phyloP scores from a whole-genome alignment of 75 land plant genomes.

The Selaginella tamariscina region DNA sequence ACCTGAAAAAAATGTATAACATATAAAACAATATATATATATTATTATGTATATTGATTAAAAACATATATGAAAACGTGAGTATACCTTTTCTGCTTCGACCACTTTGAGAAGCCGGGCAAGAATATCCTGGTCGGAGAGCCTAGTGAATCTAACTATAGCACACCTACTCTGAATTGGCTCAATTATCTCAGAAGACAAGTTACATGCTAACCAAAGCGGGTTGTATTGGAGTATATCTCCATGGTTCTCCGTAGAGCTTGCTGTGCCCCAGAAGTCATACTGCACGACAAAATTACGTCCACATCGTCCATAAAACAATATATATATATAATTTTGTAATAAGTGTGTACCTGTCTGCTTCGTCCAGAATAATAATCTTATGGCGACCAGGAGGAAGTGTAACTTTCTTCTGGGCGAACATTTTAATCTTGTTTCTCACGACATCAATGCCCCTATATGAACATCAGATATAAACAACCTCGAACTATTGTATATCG shows the following conservation, averaged over 20 bases:
- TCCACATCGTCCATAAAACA: not conserved
- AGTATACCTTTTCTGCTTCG: slow-evolving; percentile 69
- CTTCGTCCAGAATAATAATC: slow-evolving; percentile 86
- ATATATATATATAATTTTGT: not conserved
- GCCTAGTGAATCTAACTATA: slow-evolving; percentile 79
- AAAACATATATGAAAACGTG: not conserved
- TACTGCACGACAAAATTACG: slow-evolving; percentile 33
- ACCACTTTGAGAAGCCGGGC: slow-evolving; percentile 77
- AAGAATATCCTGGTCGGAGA: slow-evolving; percentile 89
- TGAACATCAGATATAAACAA: slow-evolving; percentile 6
- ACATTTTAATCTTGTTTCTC: slow-evolving; percentile 98
- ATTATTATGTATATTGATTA: not conserved
- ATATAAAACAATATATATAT: not conserved
- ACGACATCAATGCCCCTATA: slow-evolving; percentile 97
- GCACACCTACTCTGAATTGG: slow-evolving; percentile 99
- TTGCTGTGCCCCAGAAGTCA: slow-evolving; percentile 99
- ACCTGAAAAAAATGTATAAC: slow-evolving; percentile 35
- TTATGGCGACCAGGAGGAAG: slow-evolving; percentile 90
- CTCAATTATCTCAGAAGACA: slow-evolving; percentile 93
- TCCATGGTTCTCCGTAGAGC: slow-evolving; percentile 99
- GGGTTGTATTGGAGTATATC: slow-evolving; percentile 95
- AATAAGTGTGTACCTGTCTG: slow-evolving; percentile 65
- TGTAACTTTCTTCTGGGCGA: slow-evolving; percentile 98
- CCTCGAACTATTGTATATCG: no score
- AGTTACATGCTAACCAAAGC: slow-evolving; percentile 99